A percentile compares a stretch with the other conserved stretches of the same genome.
These are phyloP conservation scores for Euphorbia schlechtendalii DNA, from an alignment of 441 rosid species.

Conservation along the genomic window DNA sequence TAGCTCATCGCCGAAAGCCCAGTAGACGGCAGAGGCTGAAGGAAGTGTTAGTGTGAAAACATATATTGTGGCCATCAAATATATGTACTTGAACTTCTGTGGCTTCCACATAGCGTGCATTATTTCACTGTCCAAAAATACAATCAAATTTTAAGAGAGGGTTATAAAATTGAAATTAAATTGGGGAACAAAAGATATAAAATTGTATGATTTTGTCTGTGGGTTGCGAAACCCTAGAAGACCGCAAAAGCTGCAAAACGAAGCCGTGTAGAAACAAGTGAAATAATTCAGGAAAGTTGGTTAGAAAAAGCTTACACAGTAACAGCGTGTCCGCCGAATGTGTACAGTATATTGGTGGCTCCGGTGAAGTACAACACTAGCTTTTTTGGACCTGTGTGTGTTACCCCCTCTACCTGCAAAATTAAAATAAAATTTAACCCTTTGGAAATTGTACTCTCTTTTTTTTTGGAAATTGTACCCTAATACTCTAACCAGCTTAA, in stretches of 20 bases:
- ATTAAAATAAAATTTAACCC: background rate
- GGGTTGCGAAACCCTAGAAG: constrained; percentile 29
- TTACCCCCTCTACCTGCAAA: constrained; percentile 50
- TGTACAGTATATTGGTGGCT: constrained; percentile 91
- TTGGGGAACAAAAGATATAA: constrained; percentile 18
- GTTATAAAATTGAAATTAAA: no score
- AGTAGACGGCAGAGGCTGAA: constrained; percentile 86
- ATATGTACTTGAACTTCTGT: constrained; percentile 89
- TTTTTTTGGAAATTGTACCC: no score
- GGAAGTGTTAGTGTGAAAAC: constrained; percentile 92
- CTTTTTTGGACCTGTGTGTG: constrained; percentile 70
- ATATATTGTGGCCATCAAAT: constrained; percentile 83
- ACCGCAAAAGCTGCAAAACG: constrained; percentile 91
- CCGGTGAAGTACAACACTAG: constrained; percentile 94
- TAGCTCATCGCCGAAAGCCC: constrained; percentile 91
- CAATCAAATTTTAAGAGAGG: no score
- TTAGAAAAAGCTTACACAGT: constrained; percentile 66
- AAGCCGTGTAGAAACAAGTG: constrained; percentile 61
- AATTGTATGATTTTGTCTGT: constrained; percentile 34
- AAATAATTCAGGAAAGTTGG: constrained; percentile 6
- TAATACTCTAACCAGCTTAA: no score
- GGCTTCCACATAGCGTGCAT: constrained; percentile 36
- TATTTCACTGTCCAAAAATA: constrained; percentile 51
- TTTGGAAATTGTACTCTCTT: no score
- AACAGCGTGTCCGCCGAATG: constrained; percentile 98